Evolutionary conservation across 768 basidiomycete genomes (phyloP).

Genomic region (Cyathus striatus): DNA sequence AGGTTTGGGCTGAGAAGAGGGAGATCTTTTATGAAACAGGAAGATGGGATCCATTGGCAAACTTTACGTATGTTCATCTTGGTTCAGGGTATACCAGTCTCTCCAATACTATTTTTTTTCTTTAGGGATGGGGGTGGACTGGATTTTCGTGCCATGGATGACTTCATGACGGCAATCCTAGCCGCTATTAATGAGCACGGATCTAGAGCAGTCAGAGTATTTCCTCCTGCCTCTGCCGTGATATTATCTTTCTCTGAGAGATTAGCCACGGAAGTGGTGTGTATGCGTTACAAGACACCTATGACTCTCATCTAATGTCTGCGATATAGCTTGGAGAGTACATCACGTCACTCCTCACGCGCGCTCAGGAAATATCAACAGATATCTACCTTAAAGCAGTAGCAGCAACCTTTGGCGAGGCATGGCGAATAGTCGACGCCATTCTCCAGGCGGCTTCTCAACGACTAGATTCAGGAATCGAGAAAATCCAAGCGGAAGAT

Average conservation of each 20-base stretch:
- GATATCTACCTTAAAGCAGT: constrained; percentile 76
- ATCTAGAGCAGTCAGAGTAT: constrained; percentile 75
- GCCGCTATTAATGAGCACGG: constrained; percentile 70
- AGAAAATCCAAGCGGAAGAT: constrained; percentile 64
- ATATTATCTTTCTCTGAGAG: constrained; percentile 80
- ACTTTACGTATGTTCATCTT: constrained; percentile 67
- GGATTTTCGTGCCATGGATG: constrained; percentile 92
- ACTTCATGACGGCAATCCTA: constrained; percentile 72
- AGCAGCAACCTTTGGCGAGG: constrained; percentile 86
- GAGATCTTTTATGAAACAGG: constrained; percentile 89
- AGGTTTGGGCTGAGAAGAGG: constrained; percentile 93
- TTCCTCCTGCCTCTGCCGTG: constrained; percentile 76
- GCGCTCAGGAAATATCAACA: constrained; percentile 69
- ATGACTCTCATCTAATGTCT: constrained; percentile 1
- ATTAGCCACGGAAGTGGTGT: constrained; percentile 78
- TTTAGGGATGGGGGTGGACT: constrained; percentile 51
- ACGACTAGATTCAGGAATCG: constrained; percentile 33
- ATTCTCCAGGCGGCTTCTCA: constrained; percentile 54
- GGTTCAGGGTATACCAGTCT: constrained; percentile 1
- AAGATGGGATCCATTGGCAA: constrained; percentile 76
- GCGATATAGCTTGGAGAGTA: constrained; percentile 78
- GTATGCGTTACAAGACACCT: constrained; percentile 19
- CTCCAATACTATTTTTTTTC: constrained; percentile 5
- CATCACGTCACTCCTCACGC: constrained; percentile 67
- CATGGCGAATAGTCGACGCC: constrained; percentile 80